Base-by-base conservation (phyloP, 768 basidiomycete genomes). In the Russula vinacea region DNA sequence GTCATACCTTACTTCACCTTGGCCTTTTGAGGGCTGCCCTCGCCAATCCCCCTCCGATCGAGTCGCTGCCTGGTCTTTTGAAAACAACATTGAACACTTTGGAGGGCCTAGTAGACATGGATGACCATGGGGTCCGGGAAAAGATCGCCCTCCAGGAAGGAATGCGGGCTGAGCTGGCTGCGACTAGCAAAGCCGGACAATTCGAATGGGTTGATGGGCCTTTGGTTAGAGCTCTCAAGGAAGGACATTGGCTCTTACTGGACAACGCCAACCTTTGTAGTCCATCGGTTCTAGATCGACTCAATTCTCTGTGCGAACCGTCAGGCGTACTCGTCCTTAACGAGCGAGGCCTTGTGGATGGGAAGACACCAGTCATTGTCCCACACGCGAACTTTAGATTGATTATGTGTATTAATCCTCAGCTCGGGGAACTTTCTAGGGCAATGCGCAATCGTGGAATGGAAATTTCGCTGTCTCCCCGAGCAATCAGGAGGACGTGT, bases 371-470 rank as follows among this genome's bases (percentile, higher is more conserved):
- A 69, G 74, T 86, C 57, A 76, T 98, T 66, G 78, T 75, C 47
- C 95, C 97, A 2, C 95, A 98, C 72, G 85, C 89, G 2, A 80
- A 88, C 68, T 99, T 99, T 77, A 84, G 95, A 32, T 78, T 99
- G 6, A 89, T 98, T 76, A 96, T 99, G 94, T 84, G 87, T 2
- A 86, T 95, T 57, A 92, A 99, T 72, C 90, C 93, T 33, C 87
- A 88, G 66, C 82, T 88, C 66, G 97, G 97, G 51, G 97, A 99
- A 75, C 78, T 98, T 13, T 98, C 97, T 1, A 83, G 97, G 42
- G 97, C 97, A 2, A 99, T 99, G 97, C 89, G 97, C 29, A 99
- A 99, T 76, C 86, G 97, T 62, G 96, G 96, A 19, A 79, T 97
- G 40, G 97, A 99, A 74, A 81, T 98, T 53, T 82, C 33, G 70